A percentile compares a stretch with the other conserved stretches of the same genome.
phyloP scores from a whole-genome alignment of 306 rosid genomes.

The Pyrus communis region DNA sequence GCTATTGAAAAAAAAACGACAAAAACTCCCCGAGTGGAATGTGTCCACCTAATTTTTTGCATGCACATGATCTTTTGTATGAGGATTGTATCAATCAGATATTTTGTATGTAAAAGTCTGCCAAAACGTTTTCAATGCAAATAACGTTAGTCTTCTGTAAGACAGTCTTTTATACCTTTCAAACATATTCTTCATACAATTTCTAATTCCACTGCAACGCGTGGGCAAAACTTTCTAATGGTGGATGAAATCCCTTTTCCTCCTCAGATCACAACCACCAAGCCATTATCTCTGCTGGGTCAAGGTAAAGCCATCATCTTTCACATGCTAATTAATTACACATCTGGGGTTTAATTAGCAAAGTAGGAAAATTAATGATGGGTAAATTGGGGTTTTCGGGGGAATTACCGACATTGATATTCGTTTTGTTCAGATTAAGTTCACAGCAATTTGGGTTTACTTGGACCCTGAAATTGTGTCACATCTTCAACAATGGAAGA shows the following conservation, averaged over 20 bases:
- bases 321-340: not conserved
- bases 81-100: no score
- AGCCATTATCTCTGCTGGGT: conserved; percentile 44
- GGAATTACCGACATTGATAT: conserved; percentile 47
- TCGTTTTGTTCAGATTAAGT: conserved; percentile 66
- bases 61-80: no score
- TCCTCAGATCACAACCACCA: conserved; percentile 48
- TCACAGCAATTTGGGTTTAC: conserved; percentile 85
- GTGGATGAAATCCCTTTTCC: conserved; percentile 78
- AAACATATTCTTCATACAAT: no score
- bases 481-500: conserved; percentile 78
- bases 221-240: not conserved
- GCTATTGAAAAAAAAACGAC: no score
- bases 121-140: no score
- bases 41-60: no score
- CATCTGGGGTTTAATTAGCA: not conserved
- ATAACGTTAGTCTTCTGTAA: no score
- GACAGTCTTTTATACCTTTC: no score
- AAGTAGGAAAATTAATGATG: not conserved
- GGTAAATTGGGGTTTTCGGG: conserved; percentile 5
- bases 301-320: conserved; percentile 30
- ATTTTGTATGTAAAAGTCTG: no score
- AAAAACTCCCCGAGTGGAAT: no score
- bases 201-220: no score
- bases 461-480: conserved; percentile 55